phyloP scores from a whole-genome alignment of 1,284 basidiomycete species.

The Ganoderma resinaceum region DNA sequence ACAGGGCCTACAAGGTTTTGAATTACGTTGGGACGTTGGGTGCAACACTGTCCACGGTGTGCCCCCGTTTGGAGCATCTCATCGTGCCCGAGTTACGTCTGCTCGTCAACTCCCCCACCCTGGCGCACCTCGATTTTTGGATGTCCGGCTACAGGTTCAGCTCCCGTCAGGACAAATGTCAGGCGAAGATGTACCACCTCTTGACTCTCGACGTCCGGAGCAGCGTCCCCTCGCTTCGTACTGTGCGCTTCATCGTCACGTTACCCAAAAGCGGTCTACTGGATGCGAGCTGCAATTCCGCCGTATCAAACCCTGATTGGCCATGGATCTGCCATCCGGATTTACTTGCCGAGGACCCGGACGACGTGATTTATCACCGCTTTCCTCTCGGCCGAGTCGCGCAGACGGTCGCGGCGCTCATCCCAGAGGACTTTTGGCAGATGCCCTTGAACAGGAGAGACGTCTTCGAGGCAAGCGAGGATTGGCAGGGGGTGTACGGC shows the following conservation, averaged over 20 bases:
- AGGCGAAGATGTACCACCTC: neutral
- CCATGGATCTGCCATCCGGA: slow-evolving; percentile 6
- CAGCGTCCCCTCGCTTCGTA: neutral
- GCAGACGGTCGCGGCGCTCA: neutral
- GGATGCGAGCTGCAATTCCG: no score
- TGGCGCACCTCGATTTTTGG: neutral
- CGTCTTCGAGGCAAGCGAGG: neutral
- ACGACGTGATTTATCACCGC: neutral
- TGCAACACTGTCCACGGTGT: neutral
- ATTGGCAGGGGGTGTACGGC: neutral
- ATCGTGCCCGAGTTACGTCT: neutral
- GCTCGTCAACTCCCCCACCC: neutral
- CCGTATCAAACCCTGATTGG: neutral
- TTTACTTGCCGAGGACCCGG: neutral
- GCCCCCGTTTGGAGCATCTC: neutral
- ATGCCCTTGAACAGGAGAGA: neutral
- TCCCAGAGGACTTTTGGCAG: neutral
- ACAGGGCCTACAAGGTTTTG: neutral
- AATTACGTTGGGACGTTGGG: neutral
- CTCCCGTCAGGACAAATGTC: neutral
- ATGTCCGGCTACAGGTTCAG: neutral
- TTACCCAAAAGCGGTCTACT: neutral
- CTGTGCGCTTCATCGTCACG: neutral
- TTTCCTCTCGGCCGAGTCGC: neutral
- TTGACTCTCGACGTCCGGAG: neutral